These are phyloP conservation scores for Lactifluus hygrophoroides DNA, from an alignment of 768 basidiomycete genomes.

Conservation along the genomic window DNA sequence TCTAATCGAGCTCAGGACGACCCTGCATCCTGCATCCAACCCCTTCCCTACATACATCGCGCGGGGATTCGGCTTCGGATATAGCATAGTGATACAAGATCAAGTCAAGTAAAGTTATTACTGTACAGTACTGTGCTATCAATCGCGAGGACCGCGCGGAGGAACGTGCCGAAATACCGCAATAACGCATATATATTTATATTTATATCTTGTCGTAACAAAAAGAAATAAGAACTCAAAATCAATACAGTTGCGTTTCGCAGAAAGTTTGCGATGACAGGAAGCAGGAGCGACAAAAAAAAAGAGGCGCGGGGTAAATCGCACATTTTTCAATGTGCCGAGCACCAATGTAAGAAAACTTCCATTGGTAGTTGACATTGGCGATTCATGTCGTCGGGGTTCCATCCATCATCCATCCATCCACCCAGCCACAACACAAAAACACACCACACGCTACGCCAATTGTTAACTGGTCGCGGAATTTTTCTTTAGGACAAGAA, in stretches of 20 bases:
- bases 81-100: background rate
- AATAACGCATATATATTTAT: background rate
- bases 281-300: too few relatives aligned
- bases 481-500: background rate
- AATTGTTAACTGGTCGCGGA: background rate
- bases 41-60: too few relatives aligned
- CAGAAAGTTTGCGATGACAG: too few relatives aligned
- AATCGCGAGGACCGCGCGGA: conserved; percentile 8
- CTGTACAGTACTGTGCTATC: background rate
- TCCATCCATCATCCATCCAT: too few relatives aligned
- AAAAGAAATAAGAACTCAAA: background rate
- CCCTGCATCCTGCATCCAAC: background rate
- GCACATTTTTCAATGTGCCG: too few relatives aligned
- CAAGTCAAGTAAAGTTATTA: background rate
- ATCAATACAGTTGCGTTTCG: too few relatives aligned
- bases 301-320: too few relatives aligned
- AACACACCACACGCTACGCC: too few relatives aligned
- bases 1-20: background rate
- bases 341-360: too few relatives aligned
- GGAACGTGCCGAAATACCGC: conserved; percentile 1
- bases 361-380: too few relatives aligned
- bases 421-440: background rate
- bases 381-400: too few relatives aligned
- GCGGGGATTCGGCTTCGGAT: conserved; percentile 3
- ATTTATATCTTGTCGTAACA: too few relatives aligned